phyloP scores from a whole-genome alignment of 805 yeast species.

The Wickerhamomyces chambardii region DNA sequence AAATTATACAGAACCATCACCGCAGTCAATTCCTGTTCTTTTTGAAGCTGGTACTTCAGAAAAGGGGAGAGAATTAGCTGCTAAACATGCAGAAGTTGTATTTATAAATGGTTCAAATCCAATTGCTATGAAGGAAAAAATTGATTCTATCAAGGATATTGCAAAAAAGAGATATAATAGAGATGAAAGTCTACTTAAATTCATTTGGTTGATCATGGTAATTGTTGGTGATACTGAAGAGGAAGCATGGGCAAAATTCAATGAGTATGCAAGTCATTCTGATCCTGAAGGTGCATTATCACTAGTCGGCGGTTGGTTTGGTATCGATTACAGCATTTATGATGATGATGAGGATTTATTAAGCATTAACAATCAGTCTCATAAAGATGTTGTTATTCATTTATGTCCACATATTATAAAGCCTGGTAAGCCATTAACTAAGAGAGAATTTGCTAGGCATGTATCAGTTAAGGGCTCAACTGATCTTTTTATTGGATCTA shows the following conservation, averaged over 20 bases:
- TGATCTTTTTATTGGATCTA: constrained; percentile 23
- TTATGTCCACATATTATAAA: constrained; percentile 3
- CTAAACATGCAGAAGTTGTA: constrained; percentile 32
- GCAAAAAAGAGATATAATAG: constrained; percentile 27
- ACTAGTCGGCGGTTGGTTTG: constrained; percentile 36
- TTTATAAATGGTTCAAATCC: constrained; percentile 29
- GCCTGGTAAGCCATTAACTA: constrained; percentile 23
- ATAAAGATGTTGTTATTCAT: constrained; percentile 20
- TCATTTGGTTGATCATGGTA: constrained; percentile 26
- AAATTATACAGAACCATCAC: constrained; percentile 30
- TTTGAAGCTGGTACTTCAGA: constrained; percentile 36
- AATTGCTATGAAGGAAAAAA: constrained; percentile 17
- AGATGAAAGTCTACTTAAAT: constrained; percentile 26
- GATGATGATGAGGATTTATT: constrained; percentile 27
- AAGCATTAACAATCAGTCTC: constrained; percentile 19
- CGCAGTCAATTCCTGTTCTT: constrained; percentile 33
- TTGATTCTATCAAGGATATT: constrained; percentile 20
- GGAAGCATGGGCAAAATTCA: constrained; percentile 29
- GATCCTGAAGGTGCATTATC: constrained; percentile 37
- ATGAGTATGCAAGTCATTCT: constrained; percentile 21
- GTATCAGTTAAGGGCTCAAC: constrained; percentile 13
- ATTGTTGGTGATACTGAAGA: constrained; percentile 31
- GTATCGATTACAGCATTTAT: constrained; percentile 28
- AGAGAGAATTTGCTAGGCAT: constrained; percentile 16
- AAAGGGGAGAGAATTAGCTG: constrained; percentile 31